phyloP scores from a whole-genome alignment of 768 basidiomycete species.

The Amanita muscaria region DNA sequence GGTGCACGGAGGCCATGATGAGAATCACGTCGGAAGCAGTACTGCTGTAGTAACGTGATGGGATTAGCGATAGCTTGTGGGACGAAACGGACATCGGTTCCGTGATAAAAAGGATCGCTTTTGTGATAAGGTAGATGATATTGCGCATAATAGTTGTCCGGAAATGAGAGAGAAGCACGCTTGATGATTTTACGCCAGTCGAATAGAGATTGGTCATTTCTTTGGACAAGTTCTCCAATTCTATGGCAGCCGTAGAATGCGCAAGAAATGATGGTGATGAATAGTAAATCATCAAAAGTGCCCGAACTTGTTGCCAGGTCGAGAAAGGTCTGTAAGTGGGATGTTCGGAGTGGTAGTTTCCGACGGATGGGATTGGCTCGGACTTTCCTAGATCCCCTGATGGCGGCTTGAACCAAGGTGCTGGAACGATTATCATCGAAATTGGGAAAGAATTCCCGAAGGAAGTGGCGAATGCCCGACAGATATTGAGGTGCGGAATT shows the following conservation, averaged over 20 bases:
- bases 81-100: conserved; percentile 16
- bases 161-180: conserved; percentile 14
- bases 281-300: conserved; percentile 17
- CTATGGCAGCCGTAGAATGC: conserved; percentile 23
- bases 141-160: conserved; percentile 2
- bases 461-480: conserved; percentile 17
- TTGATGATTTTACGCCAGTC: conserved; percentile 22
- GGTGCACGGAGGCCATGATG: conserved; percentile 1
- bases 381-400: conserved; percentile 13
- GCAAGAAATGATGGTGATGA: conserved; percentile 16
- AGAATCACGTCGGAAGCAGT: conserved; percentile 10
- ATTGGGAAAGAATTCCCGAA: conserved; percentile 17
- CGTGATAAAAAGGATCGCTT: conserved; percentile 19
- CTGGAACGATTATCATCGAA: conserved; percentile 14
- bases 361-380: conserved; percentile 15
- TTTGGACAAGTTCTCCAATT: conserved; percentile 15
- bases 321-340: conserved; percentile 13
- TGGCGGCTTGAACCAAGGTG: conserved; percentile 11
- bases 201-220: conserved; percentile 9
- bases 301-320: conserved; percentile 1
- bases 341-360: conserved; percentile 14
- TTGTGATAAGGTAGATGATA: conserved; percentile 25
- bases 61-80: conserved; percentile 14
- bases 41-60: conserved; percentile 12
- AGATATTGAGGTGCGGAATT: too few species aligned